phyloP scores from a whole-genome alignment of 805 yeast genomes.

The Helenozyma rhizophorensis region DNA sequence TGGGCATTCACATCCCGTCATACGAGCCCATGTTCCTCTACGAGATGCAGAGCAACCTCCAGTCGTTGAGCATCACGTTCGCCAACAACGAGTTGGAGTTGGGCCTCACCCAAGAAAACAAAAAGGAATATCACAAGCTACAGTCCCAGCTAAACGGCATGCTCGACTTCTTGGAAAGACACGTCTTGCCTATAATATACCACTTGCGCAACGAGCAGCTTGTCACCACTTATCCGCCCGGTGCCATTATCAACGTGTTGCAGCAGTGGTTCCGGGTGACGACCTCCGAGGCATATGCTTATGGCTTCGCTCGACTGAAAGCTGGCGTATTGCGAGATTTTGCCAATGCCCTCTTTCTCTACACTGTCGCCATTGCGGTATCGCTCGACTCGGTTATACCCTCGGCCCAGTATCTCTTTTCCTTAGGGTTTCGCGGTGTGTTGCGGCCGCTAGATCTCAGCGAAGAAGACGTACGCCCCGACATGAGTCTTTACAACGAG shows the following conservation, averaged over 20 bases:
- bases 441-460: neutral
- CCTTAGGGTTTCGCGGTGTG: slow-evolving; percentile 15
- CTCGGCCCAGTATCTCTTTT: slow-evolving; percentile 18
- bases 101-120: neutral
- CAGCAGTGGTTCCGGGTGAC: slow-evolving; percentile 19
- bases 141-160: slow-evolving; percentile 13
- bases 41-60: slow-evolving; percentile 3
- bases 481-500: slow-evolving; percentile 9
- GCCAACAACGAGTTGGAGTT: neutral
- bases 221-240: slow-evolving; percentile 18
- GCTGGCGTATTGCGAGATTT: slow-evolving; percentile 11
- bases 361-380: slow-evolving; percentile 19
- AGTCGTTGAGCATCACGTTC: neutral
- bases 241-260: slow-evolving; percentile 14
- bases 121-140: slow-evolving; percentile 2
- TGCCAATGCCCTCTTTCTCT: slow-evolving; percentile 17
- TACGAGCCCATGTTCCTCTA: slow-evolving; percentile 6
- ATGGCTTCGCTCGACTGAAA: neutral
- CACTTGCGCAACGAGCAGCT: slow-evolving; percentile 10
- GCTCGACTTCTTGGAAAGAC: slow-evolving; percentile 12
- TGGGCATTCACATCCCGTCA: slow-evolving; percentile 9
- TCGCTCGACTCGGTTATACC: slow-evolving; percentile 23
- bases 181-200: slow-evolving; percentile 15
- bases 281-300: slow-evolving; percentile 16
- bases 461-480: slow-evolving; percentile 1